phyloP scores from a whole-genome alignment of 371 early-diverging fungal species.

The Apophysomyces elegans region DNA sequence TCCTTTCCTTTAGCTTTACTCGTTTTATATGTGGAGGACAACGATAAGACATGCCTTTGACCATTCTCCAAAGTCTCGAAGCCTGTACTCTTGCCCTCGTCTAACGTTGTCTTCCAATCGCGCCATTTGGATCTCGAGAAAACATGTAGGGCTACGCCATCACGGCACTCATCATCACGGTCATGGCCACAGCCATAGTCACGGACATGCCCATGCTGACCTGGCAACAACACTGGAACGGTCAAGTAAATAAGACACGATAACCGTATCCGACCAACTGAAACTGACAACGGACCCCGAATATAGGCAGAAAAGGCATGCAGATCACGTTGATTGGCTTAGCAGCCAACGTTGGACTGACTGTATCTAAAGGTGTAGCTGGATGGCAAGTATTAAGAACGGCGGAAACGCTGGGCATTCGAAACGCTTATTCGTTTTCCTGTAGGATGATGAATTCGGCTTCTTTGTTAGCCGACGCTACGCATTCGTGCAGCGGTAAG shows the following conservation, averaged over 20 bases:
- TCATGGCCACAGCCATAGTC: constrained; percentile 16
- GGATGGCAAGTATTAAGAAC: constrained; percentile 51
- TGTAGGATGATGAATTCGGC: constrained; percentile 70
- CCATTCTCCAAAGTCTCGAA: not conserved
- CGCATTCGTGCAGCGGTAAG: constrained; percentile 68
- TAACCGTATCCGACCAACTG: not conserved
- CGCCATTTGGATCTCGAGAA: not conserved
- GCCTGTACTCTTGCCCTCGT: not conserved
- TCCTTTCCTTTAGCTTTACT: too few relatives aligned
- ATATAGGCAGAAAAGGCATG: constrained; percentile 56
- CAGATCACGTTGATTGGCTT: constrained; percentile 70
- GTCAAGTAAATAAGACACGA: constrained; percentile 17
- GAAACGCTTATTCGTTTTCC: not conserved
- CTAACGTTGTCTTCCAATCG: not conserved
- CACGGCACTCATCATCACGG: constrained; percentile 26
- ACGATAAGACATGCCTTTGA: not conserved
- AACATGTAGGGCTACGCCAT: constrained; percentile 5
- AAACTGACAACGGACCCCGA: not conserved
- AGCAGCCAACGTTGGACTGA: constrained; percentile 65
- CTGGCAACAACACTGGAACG: constrained; percentile 24
- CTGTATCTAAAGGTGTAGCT: constrained; percentile 68
- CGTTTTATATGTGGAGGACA: not conserved
- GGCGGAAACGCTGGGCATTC: not conserved
- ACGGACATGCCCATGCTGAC: constrained; percentile 28
- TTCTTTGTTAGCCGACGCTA: constrained; percentile 71